Evolutionary conservation across 495 filamentous ascomycete species (phyloP), one percentile per base, ranked within the genome.

Genomic region (Talaromyces ruber): DNA sequence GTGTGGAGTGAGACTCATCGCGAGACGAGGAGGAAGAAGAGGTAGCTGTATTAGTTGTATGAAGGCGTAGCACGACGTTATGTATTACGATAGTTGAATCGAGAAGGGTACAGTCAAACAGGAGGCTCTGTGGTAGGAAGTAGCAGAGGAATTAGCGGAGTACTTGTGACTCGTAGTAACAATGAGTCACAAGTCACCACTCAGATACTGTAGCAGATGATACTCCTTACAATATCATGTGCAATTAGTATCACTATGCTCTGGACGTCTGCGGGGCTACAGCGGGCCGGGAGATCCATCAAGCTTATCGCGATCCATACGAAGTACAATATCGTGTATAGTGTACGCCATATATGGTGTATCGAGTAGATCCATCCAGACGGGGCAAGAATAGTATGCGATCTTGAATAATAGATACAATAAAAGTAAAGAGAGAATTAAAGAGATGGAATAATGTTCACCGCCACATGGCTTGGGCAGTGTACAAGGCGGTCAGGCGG

Each of bases 1-100:
- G 76, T 76, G 3, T 93, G 88, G 87, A 52, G 43, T 50, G 59
- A 60, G 18, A 16, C 25, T 30, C 26, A 60, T 47, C 22, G 37
- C 9, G 26, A 39, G 24, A n/a, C 26, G 21, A 11, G 26, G 59
- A 60, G 34, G n/a, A 39, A 51, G 43, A 29, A 60, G 43, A 34
- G 29, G 28, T 25, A 25, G 54, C 18, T 5, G 18, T 53, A 3
- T 24, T 24, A 24, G n/a, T n/a, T n/a, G n/a, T n/a, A n/a, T n/a
- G n/a, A n/a, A n/a, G n/a, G 51, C 51, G 28, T 14, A 24, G 26
- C 9, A 54, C 28, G 51, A 26, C 28, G 22, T 52, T 22, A 54
- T 54, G 51, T 54, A 54, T 54, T 54, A 54, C 22, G 51, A 54
- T 39, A 39, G 34, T 39, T 34, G 30, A 34, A 39, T 16, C 34